Evolutionary conservation across 129 eudicot species (phyloP).

Genomic region (Flaveria bidentis): DNA sequence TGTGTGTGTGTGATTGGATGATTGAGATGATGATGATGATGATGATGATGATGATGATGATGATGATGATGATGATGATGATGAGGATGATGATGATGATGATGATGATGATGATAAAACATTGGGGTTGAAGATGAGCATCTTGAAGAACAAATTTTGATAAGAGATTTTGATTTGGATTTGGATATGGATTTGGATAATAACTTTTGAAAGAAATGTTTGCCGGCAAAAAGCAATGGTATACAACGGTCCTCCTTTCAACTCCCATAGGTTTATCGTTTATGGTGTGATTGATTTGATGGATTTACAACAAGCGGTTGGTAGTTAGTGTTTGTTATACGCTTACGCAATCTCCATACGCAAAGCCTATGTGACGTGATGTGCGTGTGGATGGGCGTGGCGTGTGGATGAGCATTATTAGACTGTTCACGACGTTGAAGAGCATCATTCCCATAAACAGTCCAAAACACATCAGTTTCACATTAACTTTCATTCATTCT

Average conservation of each 20-base stretch:
- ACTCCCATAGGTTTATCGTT: background rate
- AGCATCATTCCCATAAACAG: too few relatives aligned
- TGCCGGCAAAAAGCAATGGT: conserved; percentile 53
- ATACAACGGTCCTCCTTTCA: conserved; percentile 15
- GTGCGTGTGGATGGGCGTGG: too few relatives aligned
- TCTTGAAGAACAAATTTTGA: conserved; percentile 19
- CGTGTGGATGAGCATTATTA: background rate
- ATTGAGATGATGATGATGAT: background rate
- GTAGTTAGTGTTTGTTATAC: background rate
- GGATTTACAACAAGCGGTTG: background rate
- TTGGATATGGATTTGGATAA: background rate
- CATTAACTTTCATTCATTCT: too few relatives aligned
- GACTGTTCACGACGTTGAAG: too few relatives aligned
- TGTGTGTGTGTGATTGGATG: conserved; percentile 10
- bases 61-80: background rate
- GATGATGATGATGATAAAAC: background rate
- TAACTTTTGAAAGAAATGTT: conserved; percentile 42
- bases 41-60: background rate
- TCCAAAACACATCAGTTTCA: too few relatives aligned
- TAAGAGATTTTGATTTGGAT: background rate
- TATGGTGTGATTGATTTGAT: background rate
- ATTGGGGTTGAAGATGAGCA: conserved; percentile 29
- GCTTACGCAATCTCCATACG: too few relatives aligned
- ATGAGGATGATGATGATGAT: conserved; percentile 3
- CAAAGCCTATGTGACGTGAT: too few relatives aligned